Evolutionary conservation across 352 stramenopile genomes (phyloP), one percentile per base, ranked within the genome.

Genomic region (Phytophthora citrophthora): DNA sequence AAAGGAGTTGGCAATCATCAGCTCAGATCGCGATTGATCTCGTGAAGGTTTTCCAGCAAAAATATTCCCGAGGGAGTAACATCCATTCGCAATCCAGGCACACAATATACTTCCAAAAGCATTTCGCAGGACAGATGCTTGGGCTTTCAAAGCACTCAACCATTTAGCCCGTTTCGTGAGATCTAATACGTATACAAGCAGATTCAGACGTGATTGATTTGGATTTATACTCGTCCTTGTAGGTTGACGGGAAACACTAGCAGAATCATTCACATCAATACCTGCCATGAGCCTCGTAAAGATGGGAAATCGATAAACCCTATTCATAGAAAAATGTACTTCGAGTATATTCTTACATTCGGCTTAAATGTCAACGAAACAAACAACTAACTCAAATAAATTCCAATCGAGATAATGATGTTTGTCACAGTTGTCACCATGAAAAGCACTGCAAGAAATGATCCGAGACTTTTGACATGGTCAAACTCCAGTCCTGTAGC

Each of bases 361-460:
- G 20, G 20, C 20, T 20, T 20, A 20, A 20, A 20, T 20, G 1
- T 20, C 20, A 20, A 20, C 20, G 2, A 20, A 8, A 29, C 26
- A 29, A 0, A 29, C 4, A 29, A 29, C 26, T 29, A 29, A 29
- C 1, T 29, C 4, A 29, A 29, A 27, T 47, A 47, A 27, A 47
- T 12, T 1, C 41, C 18, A 16, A 54, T 41, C 15, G 43, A 63
- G 9, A 68, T 58, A 0, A 18, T 60, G 13, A 48, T 0, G 40
- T 63, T 68, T 23, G 54, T 49, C 23, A 68, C 54, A 13, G 52
- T 45, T 5, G 46, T 32, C 3, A 58, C 34, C 13, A 60, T 52
- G 41, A 66, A 70, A 5, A 70, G 5, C 5, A 48, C 39, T 5
- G 48, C 48, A 13, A 70, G 49, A 40, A 61, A 70, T 4, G 50